phyloP scores from a whole-genome alignment of 202 grass and related monocot genomes.

The Alloteropsis angusta region DNA sequence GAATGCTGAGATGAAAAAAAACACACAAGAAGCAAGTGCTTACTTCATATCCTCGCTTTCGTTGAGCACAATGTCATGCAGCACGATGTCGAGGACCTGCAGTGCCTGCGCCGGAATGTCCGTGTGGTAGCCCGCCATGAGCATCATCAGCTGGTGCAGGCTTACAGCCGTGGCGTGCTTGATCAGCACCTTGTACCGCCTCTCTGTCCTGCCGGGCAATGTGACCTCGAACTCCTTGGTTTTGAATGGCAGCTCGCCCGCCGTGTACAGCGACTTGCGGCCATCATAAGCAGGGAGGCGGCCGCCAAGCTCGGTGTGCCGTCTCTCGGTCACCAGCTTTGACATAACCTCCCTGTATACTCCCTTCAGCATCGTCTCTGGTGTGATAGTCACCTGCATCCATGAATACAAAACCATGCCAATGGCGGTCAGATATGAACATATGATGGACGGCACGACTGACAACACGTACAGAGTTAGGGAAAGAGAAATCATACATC shows the following conservation, averaged over 20 bases:
- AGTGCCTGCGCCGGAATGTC: slow-evolving; percentile 48
- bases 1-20: background rate
- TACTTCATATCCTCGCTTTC: slow-evolving; percentile 24
- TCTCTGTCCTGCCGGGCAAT: slow-evolving; percentile 29
- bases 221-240: slow-evolving; percentile 36
- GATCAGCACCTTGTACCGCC: slow-evolving; percentile 43
- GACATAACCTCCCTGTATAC: slow-evolving; percentile 28
- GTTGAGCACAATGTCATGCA: slow-evolving; percentile 38
- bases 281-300: slow-evolving; percentile 57
- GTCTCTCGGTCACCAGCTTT: slow-evolving; percentile 25
- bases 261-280: slow-evolving; percentile 44
- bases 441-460: background rate
- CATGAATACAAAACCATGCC: background rate
- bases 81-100: slow-evolving; percentile 53
- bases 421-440: background rate
- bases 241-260: slow-evolving; percentile 37
- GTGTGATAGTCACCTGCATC: slow-evolving; percentile 44
- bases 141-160: slow-evolving; percentile 37
- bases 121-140: slow-evolving; percentile 28
- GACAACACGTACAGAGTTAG: background rate
- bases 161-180: slow-evolving; percentile 34
- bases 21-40: background rate
- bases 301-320: slow-evolving; percentile 24
- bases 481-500: slow-evolving; percentile 28
- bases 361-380: background rate